Evolutionary conservation across 2,329 filamentous ascomycete species (phyloP), one percentile per base, ranked within the genome.

Genomic region (Huntiella omanensis): DNA sequence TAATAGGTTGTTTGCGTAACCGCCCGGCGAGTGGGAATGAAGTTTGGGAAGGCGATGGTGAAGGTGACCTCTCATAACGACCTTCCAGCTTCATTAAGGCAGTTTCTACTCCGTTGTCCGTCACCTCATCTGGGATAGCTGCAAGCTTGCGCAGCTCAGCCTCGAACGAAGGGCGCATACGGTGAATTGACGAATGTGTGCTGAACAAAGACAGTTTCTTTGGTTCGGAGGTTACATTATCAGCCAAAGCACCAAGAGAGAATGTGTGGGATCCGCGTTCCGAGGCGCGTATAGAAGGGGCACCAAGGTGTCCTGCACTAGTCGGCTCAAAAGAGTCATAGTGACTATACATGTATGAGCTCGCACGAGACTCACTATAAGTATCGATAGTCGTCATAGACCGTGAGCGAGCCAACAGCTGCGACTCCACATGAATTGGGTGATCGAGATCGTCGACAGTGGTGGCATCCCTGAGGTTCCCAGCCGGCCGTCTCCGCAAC

Each of bases 41-140:
- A 10, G 33, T 16, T 11, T n/a, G 17, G 2, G 37, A 34, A 5
- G 16, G 28, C 10, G 17, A 22, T 4, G 46, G 41, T 8, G 40
- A 34, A 12, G 13, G 13, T 4, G 40, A 13, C 37, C 70, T 77
- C 57, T 80, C 71, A 54, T 80, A 91, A 53, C 76, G 88, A 7
- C 91, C 91, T 63, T 98, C 91, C 0, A 98, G 69, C 56, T 96
- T 98, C 54, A 87, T 63, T 43, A 98, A 61, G 0, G 91, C 84
- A n/a, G 87, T 86, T 57, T 96, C 91, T 19, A 96, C 78, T 10
- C 88, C 88, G 5, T 85, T 85, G 56, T 92, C 83, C 7, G 22
- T 28, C 12, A 65, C 58, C 34, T 92, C 84, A 56, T 95, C 87
- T 0, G 88, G 85, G 19, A 96, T 83, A 47, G 83, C 78, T 2